Base-by-base conservation (phyloP, 1,284 basidiomycete species). In the Malassezia globosa region DNA sequence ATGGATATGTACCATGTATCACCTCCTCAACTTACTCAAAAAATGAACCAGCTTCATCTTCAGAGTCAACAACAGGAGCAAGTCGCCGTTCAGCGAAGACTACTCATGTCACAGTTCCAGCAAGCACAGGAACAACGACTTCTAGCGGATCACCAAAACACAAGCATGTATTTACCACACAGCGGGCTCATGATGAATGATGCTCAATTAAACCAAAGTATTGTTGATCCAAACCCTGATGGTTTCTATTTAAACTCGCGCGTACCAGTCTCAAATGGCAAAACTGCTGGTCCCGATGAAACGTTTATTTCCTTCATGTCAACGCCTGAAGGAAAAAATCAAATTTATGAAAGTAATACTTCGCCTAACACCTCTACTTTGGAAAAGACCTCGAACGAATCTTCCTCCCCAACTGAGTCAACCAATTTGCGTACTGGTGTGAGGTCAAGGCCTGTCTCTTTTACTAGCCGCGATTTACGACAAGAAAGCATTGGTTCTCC, bases 31-130 rank as follows among this genome's bases (percentile, higher is more conserved):
- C 34, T 51, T 7, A 16, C 39, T 6, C 50, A 52, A 26, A 39
- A 52, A 16, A 16, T 47, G 24, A 21, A 22, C 11, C 41, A 43
- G 11, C 10, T 51, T 10, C 50, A 52, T 23, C 36, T 52, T 1
- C 50, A 52, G 14, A 41, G 33, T 22, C 38, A 38, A 34, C 26
- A 46, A 7, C 18, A 41, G n/a, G 49, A 52, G 10, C 43, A 46
- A 18, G 21, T 52, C n/a, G 24, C 43, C 10, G 19, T 42, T n/a
- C 50, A 52, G 21, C 50, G 47, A 23, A 39, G 47, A 4, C 35
- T 42, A 10, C 35, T 52, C 7, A 39, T 52, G 1, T 27, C 45
- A 2, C 44, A 52, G 26, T 42, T 52, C 24, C 50, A 47, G 35
- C 39, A 46, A 5, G 40, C 39, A 5, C 50, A 52, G 24, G 44